Evolutionary conservation across 305 asterid species (phyloP).

Genomic region (Fraxinus dipetala): DNA sequence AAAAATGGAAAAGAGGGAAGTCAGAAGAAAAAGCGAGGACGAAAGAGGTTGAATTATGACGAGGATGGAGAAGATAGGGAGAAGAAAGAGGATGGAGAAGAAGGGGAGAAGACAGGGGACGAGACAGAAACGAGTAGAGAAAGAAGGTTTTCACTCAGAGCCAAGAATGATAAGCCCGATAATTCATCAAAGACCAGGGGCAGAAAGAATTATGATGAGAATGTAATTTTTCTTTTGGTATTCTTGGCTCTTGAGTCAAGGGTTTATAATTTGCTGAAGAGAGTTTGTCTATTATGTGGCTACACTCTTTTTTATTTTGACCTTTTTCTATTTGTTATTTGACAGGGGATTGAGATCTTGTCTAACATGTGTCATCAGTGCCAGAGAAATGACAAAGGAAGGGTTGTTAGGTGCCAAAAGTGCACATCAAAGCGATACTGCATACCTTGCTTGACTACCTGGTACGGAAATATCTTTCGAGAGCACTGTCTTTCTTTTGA

Average conservation of each 20-base stretch:
- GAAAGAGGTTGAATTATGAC: conserved; percentile 11
- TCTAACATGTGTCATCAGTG: conserved; percentile 71
- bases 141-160: neutral
- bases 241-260: neutral
- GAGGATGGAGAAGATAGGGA: neutral
- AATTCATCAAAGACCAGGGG: neutral
- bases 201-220: conserved; percentile 18
- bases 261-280: neutral
- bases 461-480: conserved; percentile 35
- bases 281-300: neutral
- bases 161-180: conserved; percentile 19
- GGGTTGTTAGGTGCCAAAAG: conserved; percentile 59
- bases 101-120: conserved; percentile 4
- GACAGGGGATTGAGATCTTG: conserved; percentile 38
- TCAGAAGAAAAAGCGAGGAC: conserved; percentile 20
- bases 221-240: conserved; percentile 22
- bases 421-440: conserved; percentile 60
- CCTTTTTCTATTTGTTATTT: conserved; percentile 16
- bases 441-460: conserved; percentile 54
- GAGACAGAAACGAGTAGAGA: neutral
- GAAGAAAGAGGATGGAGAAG: neutral
- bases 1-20: conserved; percentile 6
- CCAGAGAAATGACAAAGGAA: conserved; percentile 70
- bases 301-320: conserved; percentile 2
- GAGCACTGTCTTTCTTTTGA: neutral